Conservation (phyloP, 2,329 filamentous ascomycete species). For the Scleromitrula shiraiana region DNA sequence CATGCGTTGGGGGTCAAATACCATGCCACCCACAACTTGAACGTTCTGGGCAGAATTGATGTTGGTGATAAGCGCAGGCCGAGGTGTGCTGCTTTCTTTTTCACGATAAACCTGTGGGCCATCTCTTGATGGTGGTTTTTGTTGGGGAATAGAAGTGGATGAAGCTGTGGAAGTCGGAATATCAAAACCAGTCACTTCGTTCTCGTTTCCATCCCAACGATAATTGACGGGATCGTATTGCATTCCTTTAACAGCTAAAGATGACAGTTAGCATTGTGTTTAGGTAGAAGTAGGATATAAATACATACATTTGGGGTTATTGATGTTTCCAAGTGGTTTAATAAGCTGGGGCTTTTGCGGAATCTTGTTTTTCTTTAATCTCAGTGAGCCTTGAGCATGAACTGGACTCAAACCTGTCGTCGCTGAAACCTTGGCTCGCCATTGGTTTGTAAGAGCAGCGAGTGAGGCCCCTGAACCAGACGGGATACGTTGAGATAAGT, state of each 20-base stretch:
- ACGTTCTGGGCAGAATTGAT: slow-evolving; percentile 78
- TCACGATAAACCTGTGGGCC: slow-evolving; percentile 39
- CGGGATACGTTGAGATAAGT: slow-evolving; percentile 50
- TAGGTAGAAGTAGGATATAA: background rate
- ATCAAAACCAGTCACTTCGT: slow-evolving; percentile 72
- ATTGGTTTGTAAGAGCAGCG: slow-evolving; percentile 37
- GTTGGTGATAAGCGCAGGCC: slow-evolving; percentile 82
- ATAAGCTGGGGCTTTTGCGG: slow-evolving; percentile 80
- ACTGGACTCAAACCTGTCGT: slow-evolving; percentile 38
- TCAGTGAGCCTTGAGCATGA: slow-evolving; percentile 37
- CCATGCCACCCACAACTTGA: slow-evolving; percentile 95
- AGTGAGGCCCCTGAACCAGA: slow-evolving; percentile 41
- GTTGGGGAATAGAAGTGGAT: slow-evolving; percentile 37
- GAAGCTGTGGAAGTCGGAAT: slow-evolving; percentile 47
- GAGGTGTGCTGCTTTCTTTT: slow-evolving; percentile 50
- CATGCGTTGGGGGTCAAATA: slow-evolving; percentile 95
- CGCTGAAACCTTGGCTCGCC: slow-evolving; percentile 30
- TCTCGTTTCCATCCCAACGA: slow-evolving; percentile 95
- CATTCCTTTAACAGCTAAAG: slow-evolving; percentile 82
- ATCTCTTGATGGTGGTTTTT: slow-evolving; percentile 45
- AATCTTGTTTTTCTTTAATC: slow-evolving; percentile 47
- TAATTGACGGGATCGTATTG: slow-evolving; percentile 82
- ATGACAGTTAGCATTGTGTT: background rate
- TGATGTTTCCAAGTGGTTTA: slow-evolving; percentile 68
- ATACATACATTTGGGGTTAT: slow-evolving; percentile 70